A percentile compares a stretch with the other conserved stretches of the same genome.
These are phyloP conservation scores for Myriangium duriaei DNA, from an alignment of 2,329 filamentous ascomycete genomes.

Conservation along the genomic window DNA sequence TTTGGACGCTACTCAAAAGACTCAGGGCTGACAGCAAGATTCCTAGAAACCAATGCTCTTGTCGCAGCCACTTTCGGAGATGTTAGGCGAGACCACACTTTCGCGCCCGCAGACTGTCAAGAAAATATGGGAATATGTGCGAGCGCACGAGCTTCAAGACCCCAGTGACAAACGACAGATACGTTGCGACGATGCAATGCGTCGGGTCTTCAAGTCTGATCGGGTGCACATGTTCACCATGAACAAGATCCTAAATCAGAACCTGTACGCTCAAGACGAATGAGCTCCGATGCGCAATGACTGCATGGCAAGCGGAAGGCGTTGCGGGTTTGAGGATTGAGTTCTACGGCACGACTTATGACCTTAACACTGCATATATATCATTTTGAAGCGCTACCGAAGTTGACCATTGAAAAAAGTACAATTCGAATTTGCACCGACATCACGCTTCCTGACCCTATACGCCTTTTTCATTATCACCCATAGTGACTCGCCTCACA, in stretches of 20 bases:
- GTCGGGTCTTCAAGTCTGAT: constrained; percentile 80
- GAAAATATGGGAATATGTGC: constrained; percentile 92
- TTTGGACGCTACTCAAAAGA: too few relatives aligned
- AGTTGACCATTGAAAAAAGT: background rate
- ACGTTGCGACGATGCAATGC: constrained; percentile 79
- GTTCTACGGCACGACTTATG: background rate
- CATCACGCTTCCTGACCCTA: too few relatives aligned
- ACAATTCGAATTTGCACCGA: too few relatives aligned
- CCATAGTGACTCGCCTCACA: too few relatives aligned
- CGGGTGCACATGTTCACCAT: constrained; percentile 98
- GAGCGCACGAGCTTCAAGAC: constrained; percentile 75
- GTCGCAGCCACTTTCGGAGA: constrained; percentile 54
- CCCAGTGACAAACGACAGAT: constrained; percentile 87
- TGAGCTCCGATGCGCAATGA: constrained; percentile 19
- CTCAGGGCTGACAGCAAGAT: too few relatives aligned
- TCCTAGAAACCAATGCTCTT: constrained; percentile 61
- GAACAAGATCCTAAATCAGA: constrained; percentile 89
- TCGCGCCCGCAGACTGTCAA: constrained; percentile 94
- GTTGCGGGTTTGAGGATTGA: background rate
- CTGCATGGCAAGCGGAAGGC: background rate
- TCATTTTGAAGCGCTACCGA: background rate
- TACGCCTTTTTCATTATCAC: too few relatives aligned
- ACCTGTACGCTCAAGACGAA: constrained; percentile 77
- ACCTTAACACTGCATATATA: background rate
- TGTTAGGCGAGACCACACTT: constrained; percentile 64